These are phyloP conservation scores for Hyphopichia buzzinii DNA, from an alignment of 1,139 yeast species.

Conservation along the genomic window DNA sequence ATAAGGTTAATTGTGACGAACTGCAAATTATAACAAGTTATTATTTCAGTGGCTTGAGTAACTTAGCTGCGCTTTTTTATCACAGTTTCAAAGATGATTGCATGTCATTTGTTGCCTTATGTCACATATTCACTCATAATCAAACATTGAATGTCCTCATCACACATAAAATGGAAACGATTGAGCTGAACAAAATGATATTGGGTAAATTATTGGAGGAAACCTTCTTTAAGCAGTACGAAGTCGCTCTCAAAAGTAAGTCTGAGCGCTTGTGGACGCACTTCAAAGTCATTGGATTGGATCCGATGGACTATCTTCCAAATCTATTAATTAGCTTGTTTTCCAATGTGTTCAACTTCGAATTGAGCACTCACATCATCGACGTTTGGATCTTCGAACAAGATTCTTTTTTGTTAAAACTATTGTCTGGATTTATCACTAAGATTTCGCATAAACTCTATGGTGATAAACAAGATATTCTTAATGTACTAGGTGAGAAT, in stretches of 20 bases:
- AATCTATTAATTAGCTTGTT: conserved; percentile 18
- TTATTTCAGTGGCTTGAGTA: conserved; percentile 25
- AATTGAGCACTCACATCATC: conserved; percentile 35
- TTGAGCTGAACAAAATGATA: conserved; percentile 5
- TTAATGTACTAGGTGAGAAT: conserved; percentile 31
- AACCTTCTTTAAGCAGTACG: conserved; percentile 37
- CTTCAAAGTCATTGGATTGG: conserved; percentile 39
- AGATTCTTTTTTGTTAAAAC: conserved; percentile 48
- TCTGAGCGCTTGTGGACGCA: conserved; percentile 50
- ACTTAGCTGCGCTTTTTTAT: conserved; percentile 42
- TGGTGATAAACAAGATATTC: conserved; percentile 48
- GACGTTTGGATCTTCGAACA: conserved; percentile 66
- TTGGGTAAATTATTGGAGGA: conserved; percentile 11
- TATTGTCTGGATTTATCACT: conserved; percentile 47
- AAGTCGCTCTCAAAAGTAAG: conserved; percentile 42
- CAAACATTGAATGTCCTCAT: conserved; percentile 13
- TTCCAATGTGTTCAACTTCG: conserved; percentile 20
- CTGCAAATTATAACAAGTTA: conserved; percentile 9
- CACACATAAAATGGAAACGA: conserved; percentile 2
- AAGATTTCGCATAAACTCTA: conserved; percentile 51
- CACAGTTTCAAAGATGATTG: conserved; percentile 31
- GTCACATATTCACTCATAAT: conserved; percentile 39
- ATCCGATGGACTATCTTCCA: conserved; percentile 28
- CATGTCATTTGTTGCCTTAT: conserved; percentile 44
- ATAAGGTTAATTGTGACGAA: conserved; percentile 9